phyloP scores from a whole-genome alignment of 148 eudicot species.

The Dianthus caryophyllus region DNA sequence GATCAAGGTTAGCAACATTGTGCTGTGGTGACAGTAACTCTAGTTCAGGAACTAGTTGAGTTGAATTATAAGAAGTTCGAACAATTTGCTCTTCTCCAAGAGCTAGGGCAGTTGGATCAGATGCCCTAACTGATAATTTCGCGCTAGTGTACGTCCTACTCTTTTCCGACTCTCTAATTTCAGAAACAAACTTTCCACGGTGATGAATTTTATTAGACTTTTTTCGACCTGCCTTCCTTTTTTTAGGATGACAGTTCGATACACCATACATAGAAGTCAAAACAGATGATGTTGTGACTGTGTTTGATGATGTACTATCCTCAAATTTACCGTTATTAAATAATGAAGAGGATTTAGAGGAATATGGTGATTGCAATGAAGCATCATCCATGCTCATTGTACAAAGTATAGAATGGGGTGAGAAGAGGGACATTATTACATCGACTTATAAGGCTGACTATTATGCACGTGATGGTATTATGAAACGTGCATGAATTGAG shows the following conservation, averaged over 20 bases:
- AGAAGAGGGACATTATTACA: too few relatives aligned
- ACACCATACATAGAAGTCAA: not conserved
- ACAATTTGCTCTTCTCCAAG: too few relatives aligned
- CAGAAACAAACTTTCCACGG: conserved; percentile 46
- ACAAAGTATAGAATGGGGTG: too few relatives aligned
- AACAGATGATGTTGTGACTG: not conserved
- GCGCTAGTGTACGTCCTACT: conserved; percentile 3
- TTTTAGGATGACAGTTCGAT: conserved; percentile 1
- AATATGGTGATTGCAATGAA: too few relatives aligned
- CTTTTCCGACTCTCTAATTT: conserved; percentile 51
- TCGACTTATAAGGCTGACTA: too few relatives aligned
- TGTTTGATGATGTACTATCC: not conserved
- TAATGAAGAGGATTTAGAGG: too few relatives aligned
- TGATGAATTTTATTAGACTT: conserved; percentile 59
- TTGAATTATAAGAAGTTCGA: too few relatives aligned
- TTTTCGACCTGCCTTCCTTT: conserved; percentile 41
- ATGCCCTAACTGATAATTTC: too few relatives aligned
- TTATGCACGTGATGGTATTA: not conserved
- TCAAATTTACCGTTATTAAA: conserved; percentile 4
- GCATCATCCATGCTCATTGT: not conserved
- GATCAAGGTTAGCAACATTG: conserved; percentile 14
- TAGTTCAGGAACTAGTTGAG: too few relatives aligned
- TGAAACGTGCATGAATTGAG: not conserved
- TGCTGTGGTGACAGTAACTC: too few relatives aligned
- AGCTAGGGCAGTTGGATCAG: too few relatives aligned